Conservation (phyloP, 768 basidiomycete species). For the Dictyophora rubrovolvata region DNA sequence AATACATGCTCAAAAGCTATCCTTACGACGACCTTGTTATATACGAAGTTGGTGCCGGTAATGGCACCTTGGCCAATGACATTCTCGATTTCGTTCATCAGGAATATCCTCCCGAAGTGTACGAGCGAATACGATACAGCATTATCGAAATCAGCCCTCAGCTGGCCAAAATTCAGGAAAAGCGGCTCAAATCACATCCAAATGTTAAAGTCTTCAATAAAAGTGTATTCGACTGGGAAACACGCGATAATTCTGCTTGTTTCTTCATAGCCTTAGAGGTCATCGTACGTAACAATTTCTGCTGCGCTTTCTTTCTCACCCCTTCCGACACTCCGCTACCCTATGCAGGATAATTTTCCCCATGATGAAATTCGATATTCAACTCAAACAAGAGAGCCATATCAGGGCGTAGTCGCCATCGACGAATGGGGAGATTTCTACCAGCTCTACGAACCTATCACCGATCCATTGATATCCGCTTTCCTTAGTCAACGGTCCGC, state of each 20-base stretch:
- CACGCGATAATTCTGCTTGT: slow-evolving; percentile 69
- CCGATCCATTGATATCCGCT: slow-evolving; percentile 73
- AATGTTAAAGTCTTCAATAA: slow-evolving; percentile 61
- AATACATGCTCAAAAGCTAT: slow-evolving; percentile 90
- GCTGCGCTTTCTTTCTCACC: not conserved
- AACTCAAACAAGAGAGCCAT: slow-evolving; percentile 63
- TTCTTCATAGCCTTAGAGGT: slow-evolving; percentile 95
- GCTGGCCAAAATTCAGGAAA: slow-evolving; percentile 63
- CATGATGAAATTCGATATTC: slow-evolving; percentile 94
- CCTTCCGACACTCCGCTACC: not conserved
- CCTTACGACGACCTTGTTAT: slow-evolving; percentile 94
- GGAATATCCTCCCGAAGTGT: slow-evolving; percentile 76
- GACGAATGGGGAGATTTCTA: slow-evolving; percentile 75
- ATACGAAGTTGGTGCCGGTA: slow-evolving; percentile 97
- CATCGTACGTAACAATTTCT: slow-evolving; percentile 45
- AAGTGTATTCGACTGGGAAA: slow-evolving; percentile 82
- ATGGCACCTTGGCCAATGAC: slow-evolving; percentile 87
- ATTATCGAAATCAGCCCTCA: slow-evolving; percentile 91
- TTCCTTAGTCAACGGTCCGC: slow-evolving; percentile 62
- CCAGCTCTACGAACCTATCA: slow-evolving; percentile 71
- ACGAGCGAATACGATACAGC: slow-evolving; percentile 83
- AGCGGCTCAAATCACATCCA: slow-evolving; percentile 51
- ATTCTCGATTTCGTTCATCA: slow-evolving; percentile 72
- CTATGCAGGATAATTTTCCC: slow-evolving; percentile 89
- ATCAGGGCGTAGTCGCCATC: slow-evolving; percentile 75